Evolutionary conservation across 2,329 filamentous ascomycete species (phyloP), one percentile per base, ranked within the genome.

Genomic region (Scedosporium aurantiacum): DNA sequence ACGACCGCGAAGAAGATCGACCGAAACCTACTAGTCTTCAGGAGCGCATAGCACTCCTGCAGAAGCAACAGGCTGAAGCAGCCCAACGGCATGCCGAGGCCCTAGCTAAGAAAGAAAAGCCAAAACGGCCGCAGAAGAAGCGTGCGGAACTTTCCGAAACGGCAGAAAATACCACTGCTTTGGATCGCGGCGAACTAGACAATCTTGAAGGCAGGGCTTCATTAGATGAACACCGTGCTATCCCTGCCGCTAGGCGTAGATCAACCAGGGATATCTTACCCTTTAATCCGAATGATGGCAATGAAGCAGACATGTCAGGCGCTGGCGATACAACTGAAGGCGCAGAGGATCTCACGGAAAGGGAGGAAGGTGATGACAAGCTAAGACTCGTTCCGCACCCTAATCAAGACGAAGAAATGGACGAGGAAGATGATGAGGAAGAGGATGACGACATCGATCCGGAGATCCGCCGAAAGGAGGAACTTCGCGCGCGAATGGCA

Each of bases 1-100:
- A 80, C 16, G 83, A 78, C 4, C 47, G n/a, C n/a, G 12, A 32
- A 5, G 90, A 94, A 61, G 90, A 95, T 52, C 86, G 90, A 68
- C 92, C 93, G 1, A 97, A 97, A 74, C 91, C 92, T 25, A 89
- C 91, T 61, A 97, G 90, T 67, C 74, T 99, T 64, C 99, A 97
- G 74, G 94, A 99, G 72, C 84, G 94, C 64, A 97, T 99, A 75
- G 94, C 94, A 28, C 78, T 96, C 60, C 79, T 99, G 16, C 94
- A 99, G 72, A 93, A 90, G 71, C 91, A 97, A 72, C 94, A 99
- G 73, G 79, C 90, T 71, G 94, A 97, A 70, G 90, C 94, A 70
- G 90, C 92, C 4, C 82, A 88, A 64, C 82, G 92, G 60, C 89
- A 93, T 73, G 89, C 89, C 6, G 90, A 94, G 43, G 84, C 87